Evolutionary conservation across 148 eudicot species (phyloP).

Genomic region (Silene latifolia): DNA sequence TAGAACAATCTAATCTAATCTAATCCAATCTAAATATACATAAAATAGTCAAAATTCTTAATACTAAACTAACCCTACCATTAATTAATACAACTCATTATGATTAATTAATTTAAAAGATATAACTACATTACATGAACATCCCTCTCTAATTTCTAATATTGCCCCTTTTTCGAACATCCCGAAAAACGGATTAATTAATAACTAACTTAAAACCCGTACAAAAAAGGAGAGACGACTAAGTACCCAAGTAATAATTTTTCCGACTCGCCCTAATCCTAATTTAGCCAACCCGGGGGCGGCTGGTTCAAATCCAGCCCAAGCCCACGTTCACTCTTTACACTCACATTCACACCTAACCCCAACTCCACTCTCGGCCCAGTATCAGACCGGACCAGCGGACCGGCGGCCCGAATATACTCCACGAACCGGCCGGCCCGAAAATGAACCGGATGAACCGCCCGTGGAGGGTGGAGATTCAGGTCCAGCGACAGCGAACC

Average conservation of each 20-base stretch:
- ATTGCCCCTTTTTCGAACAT: too few species aligned
- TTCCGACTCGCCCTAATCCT: too few species aligned
- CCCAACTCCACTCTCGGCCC: slow-evolving; percentile 15
- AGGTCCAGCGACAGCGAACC: not conserved
- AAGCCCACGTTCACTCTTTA: slow-evolving; percentile 23
- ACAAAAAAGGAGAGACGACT: too few species aligned
- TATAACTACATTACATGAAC: not conserved
- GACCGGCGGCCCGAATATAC: slow-evolving; percentile 16
- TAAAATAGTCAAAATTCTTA: not conserved
- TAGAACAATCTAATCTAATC: not conserved
- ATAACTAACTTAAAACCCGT: not conserved
- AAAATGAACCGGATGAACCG: not conserved
- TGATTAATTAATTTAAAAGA: too few species aligned
- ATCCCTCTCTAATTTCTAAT: not conserved
- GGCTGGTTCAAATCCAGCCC: slow-evolving; percentile 37
- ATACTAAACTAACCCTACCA: not conserved
- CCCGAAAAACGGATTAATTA: not conserved
- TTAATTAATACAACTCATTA: not conserved
- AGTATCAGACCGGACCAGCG: not conserved
- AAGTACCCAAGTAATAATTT: too few species aligned
- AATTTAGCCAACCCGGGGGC: slow-evolving; percentile 34
- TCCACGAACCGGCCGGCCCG: slow-evolving; percentile 31
- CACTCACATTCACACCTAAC: not conserved
- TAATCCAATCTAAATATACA: not conserved
- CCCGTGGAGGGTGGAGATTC: slow-evolving; percentile 10